A percentile compares a stretch with the other conserved stretches of the same genome.
Evolutionary conservation across 176 grass and related monocot genomes (phyloP).

Genomic region (Triticum urartu): DNA sequence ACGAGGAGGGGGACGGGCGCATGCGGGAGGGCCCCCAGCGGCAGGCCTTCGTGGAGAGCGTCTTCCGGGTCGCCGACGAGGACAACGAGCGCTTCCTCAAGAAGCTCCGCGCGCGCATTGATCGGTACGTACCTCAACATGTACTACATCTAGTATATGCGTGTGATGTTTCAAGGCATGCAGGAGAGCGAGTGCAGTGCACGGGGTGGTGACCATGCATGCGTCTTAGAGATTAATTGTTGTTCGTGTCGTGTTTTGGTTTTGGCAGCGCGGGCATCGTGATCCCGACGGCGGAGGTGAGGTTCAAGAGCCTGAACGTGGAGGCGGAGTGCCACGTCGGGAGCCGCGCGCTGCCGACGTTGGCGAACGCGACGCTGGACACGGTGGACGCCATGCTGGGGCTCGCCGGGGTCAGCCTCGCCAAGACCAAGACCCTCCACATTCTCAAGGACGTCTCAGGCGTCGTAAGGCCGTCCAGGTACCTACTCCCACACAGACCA

Average conservation of each 20-base stretch:
- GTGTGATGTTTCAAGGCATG: no score
- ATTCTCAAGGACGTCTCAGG: slow-evolving; percentile 70
- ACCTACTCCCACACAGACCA: no score
- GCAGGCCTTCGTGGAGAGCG: slow-evolving; percentile 56
- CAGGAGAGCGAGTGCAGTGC: no score
- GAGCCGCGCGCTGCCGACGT: slow-evolving; percentile 68
- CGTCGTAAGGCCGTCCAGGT: slow-evolving; percentile 60
- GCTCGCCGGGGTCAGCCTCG: slow-evolving; percentile 39
- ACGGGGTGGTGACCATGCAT: no score
- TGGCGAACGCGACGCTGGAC: slow-evolving; percentile 58
- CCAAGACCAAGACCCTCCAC: slow-evolving; percentile 58
- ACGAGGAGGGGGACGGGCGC: slow-evolving; percentile 58
- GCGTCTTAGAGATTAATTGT: not conserved
- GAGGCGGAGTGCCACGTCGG: slow-evolving; percentile 77
- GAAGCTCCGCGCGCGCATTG: slow-evolving; percentile 72
- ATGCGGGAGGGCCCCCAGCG: slow-evolving; percentile 46
- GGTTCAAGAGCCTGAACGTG: slow-evolving; percentile 55
- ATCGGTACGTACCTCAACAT: slow-evolving; percentile 16
- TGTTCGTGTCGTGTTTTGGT: not conserved
- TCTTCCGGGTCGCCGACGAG: slow-evolving; percentile 66
- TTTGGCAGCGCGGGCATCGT: slow-evolving; percentile 66
- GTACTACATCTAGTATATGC: no score
- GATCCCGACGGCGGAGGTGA: slow-evolving; percentile 76
- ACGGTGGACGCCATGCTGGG: slow-evolving; percentile 46
- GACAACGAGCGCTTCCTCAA: slow-evolving; percentile 68